Base-by-base conservation (phyloP, 1,284 basidiomycete genomes). In the Leccinum griseonigrum region DNA sequence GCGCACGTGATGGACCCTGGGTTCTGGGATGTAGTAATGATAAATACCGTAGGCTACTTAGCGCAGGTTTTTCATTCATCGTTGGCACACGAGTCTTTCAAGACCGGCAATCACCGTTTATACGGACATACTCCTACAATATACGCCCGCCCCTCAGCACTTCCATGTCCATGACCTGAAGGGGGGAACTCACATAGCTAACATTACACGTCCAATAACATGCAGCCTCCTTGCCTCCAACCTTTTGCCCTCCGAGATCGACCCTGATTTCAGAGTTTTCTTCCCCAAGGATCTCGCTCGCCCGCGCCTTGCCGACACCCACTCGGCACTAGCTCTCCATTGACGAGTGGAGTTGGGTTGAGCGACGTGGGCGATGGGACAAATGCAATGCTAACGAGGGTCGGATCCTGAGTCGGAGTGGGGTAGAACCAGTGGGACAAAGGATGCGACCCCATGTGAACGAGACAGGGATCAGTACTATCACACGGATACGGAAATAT, bases 201-300 rank as follows among this genome's bases (percentile, higher is more conserved):
- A 98, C 92, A 79, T 98, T 96, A 72, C 96, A 98, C 1, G 97
- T 98, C 92, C 36, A 99, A 75, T 97, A 98, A 67, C 82, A 86
- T 14, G 95, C 94, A 65, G 85, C 85, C 62, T 88, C 87, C 13
- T 80, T 90, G 43, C 91, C 90, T 60, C 86, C 77, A 31, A 71
- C 66, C 1, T 72, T 69, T 28, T 73, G 71, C 9, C 70, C 70
- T 4, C 92, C 91, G 1, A 99, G 80, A 71, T 98, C 90, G 46
- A 99, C 87, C 46, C 82, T 76, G 57, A 99, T 86, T 68, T 91
- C 89, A 63, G 99, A 84, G 68, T 99, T 96, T 67, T 97, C 95
- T 60, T 84, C 77, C n/a, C 80, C 78, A 34, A 99, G 79, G 60
- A 99, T 91, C 75, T 91, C 84, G 63, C 86, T 91, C 5, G 96